Base-by-base conservation (phyloP, 1,284 basidiomycete species). In the Apiotrichum gracile region DNA sequence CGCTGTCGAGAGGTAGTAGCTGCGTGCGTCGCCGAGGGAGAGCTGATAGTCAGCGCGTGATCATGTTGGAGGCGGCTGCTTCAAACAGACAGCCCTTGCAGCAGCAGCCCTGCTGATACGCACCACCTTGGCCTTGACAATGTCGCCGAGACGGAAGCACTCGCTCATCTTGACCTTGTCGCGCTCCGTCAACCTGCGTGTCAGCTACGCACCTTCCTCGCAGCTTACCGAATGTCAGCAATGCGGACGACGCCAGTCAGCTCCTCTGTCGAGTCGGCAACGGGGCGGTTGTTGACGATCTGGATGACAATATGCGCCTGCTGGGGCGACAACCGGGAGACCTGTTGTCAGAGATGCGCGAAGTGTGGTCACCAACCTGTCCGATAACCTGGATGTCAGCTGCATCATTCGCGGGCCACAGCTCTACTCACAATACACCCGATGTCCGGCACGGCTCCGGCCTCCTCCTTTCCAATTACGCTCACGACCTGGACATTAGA, bases 91-190 rank as follows among this genome's bases (percentile, higher is more conserved):
- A 37, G 35, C 5, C 16, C 35, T 17, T n/a, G n/a, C 16, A 6
- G n/a, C n/a, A 37, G 31, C 33, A 13, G 1, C 21, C 9, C 22
- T 17, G 10, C 17, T 9, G 4, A 13, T 16, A 82, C 88, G 74
- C 71, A 96, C 92, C 64, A 97, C 92, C 38, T 87, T 77, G 6
- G 92, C 93, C 61, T 88, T 85, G 26, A 99, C 88, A 49, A 97
- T 88, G 75, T 99, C 94, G 5, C 96, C 93, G 1, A 93, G 88
- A 38, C 96, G 82, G 76, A 97, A 98, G 69, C 91, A 97, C 63
- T 96, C 90, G 31, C 84, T 85, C 61, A 97, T 88, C 74, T 90
- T 93, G 55, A 97, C 82, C 70, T 86, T 88, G 77, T 94, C 91
- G 66, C 90, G 89, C 69, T 96, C 91, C 2, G 91, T 93, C 26